Conservation (phyloP, 495 filamentous ascomycete genomes). For the Pyronema omphalodes region DNA sequence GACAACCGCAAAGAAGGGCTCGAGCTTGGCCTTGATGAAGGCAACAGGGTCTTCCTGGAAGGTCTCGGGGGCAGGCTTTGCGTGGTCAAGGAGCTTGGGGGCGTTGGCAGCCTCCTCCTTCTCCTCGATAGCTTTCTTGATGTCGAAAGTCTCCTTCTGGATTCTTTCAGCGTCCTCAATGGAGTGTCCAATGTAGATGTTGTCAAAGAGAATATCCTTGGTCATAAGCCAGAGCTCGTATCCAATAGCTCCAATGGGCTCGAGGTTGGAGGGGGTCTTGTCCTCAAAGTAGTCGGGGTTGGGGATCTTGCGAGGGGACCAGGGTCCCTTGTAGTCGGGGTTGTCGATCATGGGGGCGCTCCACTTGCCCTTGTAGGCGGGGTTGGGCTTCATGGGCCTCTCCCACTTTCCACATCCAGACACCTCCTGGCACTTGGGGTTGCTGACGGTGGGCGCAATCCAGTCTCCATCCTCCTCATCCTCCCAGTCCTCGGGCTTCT, state of each 20-base stretch:
- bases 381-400: conserved; percentile 86
- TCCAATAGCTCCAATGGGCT: conserved; percentile 95
- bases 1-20: conserved; percentile 69
- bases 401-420: conserved; percentile 93
- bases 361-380: conserved; percentile 99
- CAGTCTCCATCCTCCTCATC: conserved; percentile 99
- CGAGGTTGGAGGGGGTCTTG: conserved; percentile 88
- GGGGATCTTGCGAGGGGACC: conserved; percentile 86
- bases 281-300: conserved; percentile 98
- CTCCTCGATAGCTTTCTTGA: conserved; percentile 76
- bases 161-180: conserved; percentile 80
- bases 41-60: conserved; percentile 84
- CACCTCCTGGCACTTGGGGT: conserved; percentile 86
- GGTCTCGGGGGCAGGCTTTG: conserved; percentile 48
- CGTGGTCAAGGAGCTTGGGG: conserved; percentile 54
- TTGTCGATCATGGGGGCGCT: conserved; percentile 86
- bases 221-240: conserved; percentile 99
- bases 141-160: conserved; percentile 76
- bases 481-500: conserved; percentile 99
- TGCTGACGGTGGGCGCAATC: conserved; percentile 79
- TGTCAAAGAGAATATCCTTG: conserved; percentile 96
- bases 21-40: conserved; percentile 81
- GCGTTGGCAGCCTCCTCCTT: conserved; percentile 62
- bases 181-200: conserved; percentile 99
- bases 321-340: conserved; percentile 92